A percentile compares a stretch with the other conserved stretches of the same genome.
phyloP scores from a whole-genome alignment of 257 asterid genomes.

The Cruciata laevipes region DNA sequence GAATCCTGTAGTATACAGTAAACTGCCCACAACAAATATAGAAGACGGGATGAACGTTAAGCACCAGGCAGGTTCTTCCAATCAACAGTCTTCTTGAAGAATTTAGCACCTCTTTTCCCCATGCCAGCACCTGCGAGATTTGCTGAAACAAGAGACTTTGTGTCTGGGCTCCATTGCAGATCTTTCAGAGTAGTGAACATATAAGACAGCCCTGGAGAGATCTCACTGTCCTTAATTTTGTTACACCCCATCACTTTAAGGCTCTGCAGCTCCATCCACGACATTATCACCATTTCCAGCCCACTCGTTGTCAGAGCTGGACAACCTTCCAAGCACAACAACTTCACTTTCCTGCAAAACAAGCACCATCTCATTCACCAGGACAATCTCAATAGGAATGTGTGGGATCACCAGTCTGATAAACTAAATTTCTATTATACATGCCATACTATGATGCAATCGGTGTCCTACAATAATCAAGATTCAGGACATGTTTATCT shows the following conservation, averaged over 20 bases:
- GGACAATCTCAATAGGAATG: no score
- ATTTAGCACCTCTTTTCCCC: constrained; percentile 49
- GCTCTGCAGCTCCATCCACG: constrained; percentile 55
- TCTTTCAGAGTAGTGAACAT: constrained; percentile 46
- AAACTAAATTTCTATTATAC: neutral
- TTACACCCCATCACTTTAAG: constrained; percentile 56
- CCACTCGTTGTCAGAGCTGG: constrained; percentile 54
- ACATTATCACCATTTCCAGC: constrained; percentile 44
- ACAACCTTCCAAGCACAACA: constrained; percentile 56
- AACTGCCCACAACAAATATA: neutral
- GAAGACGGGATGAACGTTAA: constrained; percentile 6
- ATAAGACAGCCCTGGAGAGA: constrained; percentile 36
- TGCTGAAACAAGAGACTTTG: constrained; percentile 39
- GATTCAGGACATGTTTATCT: neutral
- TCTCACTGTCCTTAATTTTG: constrained; percentile 54
- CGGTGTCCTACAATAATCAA: neutral
- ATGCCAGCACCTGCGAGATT: constrained; percentile 52
- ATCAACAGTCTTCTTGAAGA: constrained; percentile 47
- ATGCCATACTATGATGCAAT: neutral
- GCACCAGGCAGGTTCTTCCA: constrained; percentile 57
- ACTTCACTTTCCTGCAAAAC: constrained; percentile 47
- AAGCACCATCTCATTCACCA: neutral
- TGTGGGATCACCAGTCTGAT: neutral
- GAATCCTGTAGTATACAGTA: neutral
- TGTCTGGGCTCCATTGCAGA: constrained; percentile 64